Evolutionary conservation across 2,329 filamentous ascomycete genomes (phyloP).

Genomic region (Microcyclosporella mali): DNA sequence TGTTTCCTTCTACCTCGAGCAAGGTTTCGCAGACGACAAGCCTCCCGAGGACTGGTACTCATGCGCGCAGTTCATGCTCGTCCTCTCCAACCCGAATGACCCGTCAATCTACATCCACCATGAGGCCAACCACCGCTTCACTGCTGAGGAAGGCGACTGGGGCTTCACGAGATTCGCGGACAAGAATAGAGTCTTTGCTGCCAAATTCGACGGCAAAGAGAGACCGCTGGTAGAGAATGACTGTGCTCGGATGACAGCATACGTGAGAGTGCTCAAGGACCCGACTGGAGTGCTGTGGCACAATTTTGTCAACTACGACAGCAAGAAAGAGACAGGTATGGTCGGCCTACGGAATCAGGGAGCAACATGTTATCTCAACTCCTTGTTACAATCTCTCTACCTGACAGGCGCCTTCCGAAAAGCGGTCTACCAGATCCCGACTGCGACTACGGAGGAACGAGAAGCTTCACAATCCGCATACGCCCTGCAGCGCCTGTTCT

Average conservation of each 20-base stretch:
- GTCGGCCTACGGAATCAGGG: slow-evolving; percentile 96
- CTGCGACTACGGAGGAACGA: slow-evolving; percentile 71
- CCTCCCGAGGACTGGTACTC: slow-evolving; percentile 92
- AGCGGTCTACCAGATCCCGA: slow-evolving; percentile 96
- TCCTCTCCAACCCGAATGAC: slow-evolving; percentile 90
- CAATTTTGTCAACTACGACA: slow-evolving; percentile 91
- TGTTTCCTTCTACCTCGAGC: slow-evolving; percentile 92
- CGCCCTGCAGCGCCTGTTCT: slow-evolving; percentile 88
- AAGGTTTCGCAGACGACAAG: slow-evolving; percentile 69
- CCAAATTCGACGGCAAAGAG: slow-evolving; percentile 62
- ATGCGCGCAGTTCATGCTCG: slow-evolving; percentile 90
- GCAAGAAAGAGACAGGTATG: slow-evolving; percentile 97
- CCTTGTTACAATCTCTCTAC: slow-evolving; percentile 43
- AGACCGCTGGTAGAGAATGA: slow-evolving; percentile 74
- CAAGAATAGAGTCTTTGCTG: slow-evolving; percentile 74
- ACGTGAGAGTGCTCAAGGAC: slow-evolving; percentile 74
- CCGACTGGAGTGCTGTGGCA: slow-evolving; percentile 87
- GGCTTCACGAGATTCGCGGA: slow-evolving; percentile 97
- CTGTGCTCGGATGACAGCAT: slow-evolving; percentile 72
- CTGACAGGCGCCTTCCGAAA: slow-evolving; percentile 81
- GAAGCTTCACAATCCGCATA: slow-evolving; percentile 73
- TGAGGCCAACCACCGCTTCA: slow-evolving; percentile 89
- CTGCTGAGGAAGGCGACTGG: slow-evolving; percentile 94
- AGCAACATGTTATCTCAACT: slow-evolving; percentile 56
- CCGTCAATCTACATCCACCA: slow-evolving; percentile 73